Evolutionary conservation across 257 asterid species (phyloP).

Genomic region (Rauvolfia tetraphylla): DNA sequence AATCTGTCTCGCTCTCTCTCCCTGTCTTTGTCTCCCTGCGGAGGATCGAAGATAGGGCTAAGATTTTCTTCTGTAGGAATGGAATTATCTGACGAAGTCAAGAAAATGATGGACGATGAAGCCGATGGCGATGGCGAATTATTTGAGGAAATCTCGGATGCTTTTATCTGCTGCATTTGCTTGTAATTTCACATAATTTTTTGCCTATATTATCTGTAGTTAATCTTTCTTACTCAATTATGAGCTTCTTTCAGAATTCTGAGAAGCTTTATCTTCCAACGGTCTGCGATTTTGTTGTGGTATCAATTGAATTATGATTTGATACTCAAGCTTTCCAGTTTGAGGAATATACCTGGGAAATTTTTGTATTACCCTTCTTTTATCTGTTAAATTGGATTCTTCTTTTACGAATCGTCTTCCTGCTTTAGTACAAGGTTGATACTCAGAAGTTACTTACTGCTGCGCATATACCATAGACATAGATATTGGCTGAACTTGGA

Average conservation of each 20-base stretch:
- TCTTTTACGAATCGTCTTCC: background rate
- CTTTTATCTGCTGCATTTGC: slow-evolving; percentile 54
- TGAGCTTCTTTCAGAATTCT: background rate
- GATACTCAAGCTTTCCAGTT: background rate
- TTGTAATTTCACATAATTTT: slow-evolving; percentile 28
- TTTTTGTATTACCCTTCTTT: background rate
- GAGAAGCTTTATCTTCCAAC: background rate
- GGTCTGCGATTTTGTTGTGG: background rate
- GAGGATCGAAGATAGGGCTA: background rate
- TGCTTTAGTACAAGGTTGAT: background rate
- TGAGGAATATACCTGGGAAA: background rate
- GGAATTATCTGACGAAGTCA: slow-evolving; percentile 15
- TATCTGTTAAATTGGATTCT: background rate
- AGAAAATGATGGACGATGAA: slow-evolving; percentile 13
- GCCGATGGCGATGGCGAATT: slow-evolving; percentile 21
- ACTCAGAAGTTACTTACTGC: background rate
- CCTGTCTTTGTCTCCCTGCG: background rate
- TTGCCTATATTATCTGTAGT: background rate
- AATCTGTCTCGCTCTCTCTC: background rate
- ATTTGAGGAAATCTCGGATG: slow-evolving; percentile 30
- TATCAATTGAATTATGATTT: background rate
- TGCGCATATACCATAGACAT: background rate
- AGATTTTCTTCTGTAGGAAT: background rate
- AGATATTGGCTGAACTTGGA: background rate
- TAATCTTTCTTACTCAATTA: background rate